A percentile compares a stretch with the other conserved stretches of the same genome.
Conservation (phyloP, 2,329 filamentous ascomycete genomes). For the Tolypocladium capitatum region DNA sequence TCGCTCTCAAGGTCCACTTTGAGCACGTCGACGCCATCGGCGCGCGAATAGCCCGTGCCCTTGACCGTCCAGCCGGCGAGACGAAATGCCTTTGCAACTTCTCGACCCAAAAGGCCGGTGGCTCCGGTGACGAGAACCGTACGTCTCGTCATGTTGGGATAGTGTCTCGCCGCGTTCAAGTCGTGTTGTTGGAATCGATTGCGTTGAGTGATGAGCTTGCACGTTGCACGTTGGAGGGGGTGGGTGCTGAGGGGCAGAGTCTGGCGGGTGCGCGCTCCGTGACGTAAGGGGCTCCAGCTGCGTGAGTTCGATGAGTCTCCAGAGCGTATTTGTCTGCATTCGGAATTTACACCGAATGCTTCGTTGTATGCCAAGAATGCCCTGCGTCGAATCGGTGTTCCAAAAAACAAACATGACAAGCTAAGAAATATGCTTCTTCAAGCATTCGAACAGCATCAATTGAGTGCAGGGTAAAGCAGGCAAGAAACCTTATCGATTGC, state of each 20-base stretch:
- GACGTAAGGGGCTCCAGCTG: background rate
- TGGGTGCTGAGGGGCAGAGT: background rate
- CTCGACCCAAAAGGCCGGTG: slow-evolving; percentile 69
- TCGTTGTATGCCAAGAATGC: no score
- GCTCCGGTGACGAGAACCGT: slow-evolving; percentile 71
- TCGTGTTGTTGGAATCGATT: no score
- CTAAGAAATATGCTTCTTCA: no score
- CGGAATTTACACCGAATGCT: no score
- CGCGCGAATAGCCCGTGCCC: slow-evolving; percentile 62
- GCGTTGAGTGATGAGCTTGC: no score
- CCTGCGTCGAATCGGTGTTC: no score
- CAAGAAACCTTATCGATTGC: background rate
- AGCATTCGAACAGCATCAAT: no score
- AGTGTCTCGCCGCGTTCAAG: no score
- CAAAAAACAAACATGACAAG: no score
- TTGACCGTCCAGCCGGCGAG: slow-evolving; percentile 49
- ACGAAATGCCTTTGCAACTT: slow-evolving; percentile 61
- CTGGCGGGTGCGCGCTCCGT: background rate
- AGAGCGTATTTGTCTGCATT: no score
- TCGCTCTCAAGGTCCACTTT: slow-evolving; percentile 39
- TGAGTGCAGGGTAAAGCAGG: background rate
- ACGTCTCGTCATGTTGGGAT: slow-evolving; percentile 11
- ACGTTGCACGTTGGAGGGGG: no score
- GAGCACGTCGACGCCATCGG: slow-evolving; percentile 54
- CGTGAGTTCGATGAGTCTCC: no score